Conservation (phyloP, 1,139 yeast genomes). For the Geotrichum cucujoidarum region DNA sequence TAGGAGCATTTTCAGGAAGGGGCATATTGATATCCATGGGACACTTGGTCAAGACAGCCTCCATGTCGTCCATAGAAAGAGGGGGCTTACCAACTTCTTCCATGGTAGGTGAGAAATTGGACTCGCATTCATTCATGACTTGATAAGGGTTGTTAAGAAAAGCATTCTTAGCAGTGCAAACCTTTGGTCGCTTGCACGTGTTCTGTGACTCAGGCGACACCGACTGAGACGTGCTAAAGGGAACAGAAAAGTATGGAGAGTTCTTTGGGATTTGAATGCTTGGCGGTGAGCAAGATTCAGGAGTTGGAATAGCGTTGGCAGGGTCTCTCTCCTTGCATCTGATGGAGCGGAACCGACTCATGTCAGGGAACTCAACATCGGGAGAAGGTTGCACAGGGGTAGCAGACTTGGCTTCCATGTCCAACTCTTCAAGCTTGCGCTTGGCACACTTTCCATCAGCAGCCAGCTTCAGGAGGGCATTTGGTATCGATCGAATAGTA, state of each 20-base stretch:
- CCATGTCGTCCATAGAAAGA: neutral
- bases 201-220: conserved; percentile 6
- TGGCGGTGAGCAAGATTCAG: conserved; percentile 1
- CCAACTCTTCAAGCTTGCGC: neutral
- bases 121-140: neutral
- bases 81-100: conserved; percentile 10
- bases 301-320: neutral
- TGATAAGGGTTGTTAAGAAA: conserved; percentile 10
- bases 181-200: conserved; percentile 7
- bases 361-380: conserved; percentile 15
- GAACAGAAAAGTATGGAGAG: no score
- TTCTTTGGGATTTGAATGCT: neutral
- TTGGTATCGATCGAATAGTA: conserved; percentile 10
- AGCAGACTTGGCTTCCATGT: neutral
- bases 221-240: no score
- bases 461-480: conserved; percentile 13
- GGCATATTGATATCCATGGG: conserved; percentile 9
- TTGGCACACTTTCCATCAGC: conserved; percentile 12
- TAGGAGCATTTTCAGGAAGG: conserved; percentile 4
- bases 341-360: conserved; percentile 16
- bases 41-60: neutral
- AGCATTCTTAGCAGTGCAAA: neutral
- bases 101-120: conserved; percentile 4
- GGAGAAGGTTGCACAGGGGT: neutral
- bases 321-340: conserved; percentile 8